These are phyloP conservation scores for Venustampulla echinocandica DNA, from an alignment of 495 filamentous ascomycete genomes.

Conservation along the genomic window DNA sequence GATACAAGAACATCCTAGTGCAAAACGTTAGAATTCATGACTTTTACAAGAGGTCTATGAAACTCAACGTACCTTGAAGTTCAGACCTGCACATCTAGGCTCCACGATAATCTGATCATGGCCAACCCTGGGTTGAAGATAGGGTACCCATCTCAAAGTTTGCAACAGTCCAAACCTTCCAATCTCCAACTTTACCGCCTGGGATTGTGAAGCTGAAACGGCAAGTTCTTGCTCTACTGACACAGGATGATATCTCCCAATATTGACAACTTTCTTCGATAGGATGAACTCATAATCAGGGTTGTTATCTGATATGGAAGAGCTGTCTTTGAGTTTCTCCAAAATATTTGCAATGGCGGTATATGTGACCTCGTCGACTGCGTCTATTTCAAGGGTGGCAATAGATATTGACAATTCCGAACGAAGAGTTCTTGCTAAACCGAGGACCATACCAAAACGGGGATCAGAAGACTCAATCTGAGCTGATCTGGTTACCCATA, in stretches of 20 bases:
- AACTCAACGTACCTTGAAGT: constrained; percentile 10
- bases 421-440: constrained; percentile 34
- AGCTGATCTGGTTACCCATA: not conserved
- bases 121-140: constrained; percentile 1
- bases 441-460: constrained; percentile 9
- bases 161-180: not conserved
- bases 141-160: not conserved
- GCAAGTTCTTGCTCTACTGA: not conserved
- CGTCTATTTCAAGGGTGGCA: constrained; percentile 32
- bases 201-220: not conserved
- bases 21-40: constrained; percentile 4
- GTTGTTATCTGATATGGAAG: not conserved
- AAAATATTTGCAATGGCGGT: not conserved
- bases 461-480: constrained; percentile 3
- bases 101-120: constrained; percentile 29
- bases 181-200: not conserved
- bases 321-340: constrained; percentile 1
- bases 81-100: constrained; percentile 11
- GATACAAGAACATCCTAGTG: constrained; percentile 31
- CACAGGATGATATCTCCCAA: constrained; percentile 1
- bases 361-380: constrained; percentile 5
- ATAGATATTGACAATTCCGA: constrained; percentile 30
- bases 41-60: not conserved
- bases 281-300: constrained; percentile 3
- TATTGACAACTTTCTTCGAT: not conserved